Base-by-base conservation (phyloP, 2,329 filamentous ascomycete genomes). In the Pezicula neosporulosa region DNA sequence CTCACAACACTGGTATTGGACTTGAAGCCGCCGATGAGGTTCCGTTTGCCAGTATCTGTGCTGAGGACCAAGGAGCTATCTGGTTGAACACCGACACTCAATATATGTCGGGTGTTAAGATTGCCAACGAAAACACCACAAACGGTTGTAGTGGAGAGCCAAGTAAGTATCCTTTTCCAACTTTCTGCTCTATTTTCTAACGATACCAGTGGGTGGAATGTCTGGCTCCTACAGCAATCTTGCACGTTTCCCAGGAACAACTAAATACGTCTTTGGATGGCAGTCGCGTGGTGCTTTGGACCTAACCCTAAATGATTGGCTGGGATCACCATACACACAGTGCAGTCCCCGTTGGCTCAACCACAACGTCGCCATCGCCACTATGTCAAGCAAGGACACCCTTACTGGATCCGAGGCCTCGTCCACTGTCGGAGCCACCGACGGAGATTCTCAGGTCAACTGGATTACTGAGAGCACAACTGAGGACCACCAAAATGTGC, bases 1-100 rank as follows among this genome's bases (percentile, higher is more conserved):
- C 76, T 6, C 81, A 85, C 72, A 85, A 85, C 68, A 84, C 81
- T 1, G 82, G 82, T 50, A 85, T 85, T 50, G 81, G 80, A 6
- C 77, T 85, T 49, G 82, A 83, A 63, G 79, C 76, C 16, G 80
- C 81, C 18, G 80, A 82, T 46, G 75, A 71, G 13, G 70, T 76
- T 16, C 82, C 82, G 4, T 85, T 80, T 54, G 78, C 81, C 19
- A 78, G 73, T 48, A 70, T 84, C 52, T 84, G 81, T 58, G 76
- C 81, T 16, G 81, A 84, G 58, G 82, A 85, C 56, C 81, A 85
- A 62, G 82, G 81, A 19, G 77, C 75, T 39, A 81, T 85, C 66
- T 85, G 81, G 81, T 70, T 85, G 45, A 85, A 85, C 70, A 83
- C 80, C 19, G 73, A 78, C 50, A 76, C 73, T 2, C 77, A 79